Percentiles rank a stretch among this genome's conserved stretches.
These are phyloP conservation scores for Corymbia calophylla DNA, from an alignment of 441 rosid species.

Conservation along the genomic window DNA sequence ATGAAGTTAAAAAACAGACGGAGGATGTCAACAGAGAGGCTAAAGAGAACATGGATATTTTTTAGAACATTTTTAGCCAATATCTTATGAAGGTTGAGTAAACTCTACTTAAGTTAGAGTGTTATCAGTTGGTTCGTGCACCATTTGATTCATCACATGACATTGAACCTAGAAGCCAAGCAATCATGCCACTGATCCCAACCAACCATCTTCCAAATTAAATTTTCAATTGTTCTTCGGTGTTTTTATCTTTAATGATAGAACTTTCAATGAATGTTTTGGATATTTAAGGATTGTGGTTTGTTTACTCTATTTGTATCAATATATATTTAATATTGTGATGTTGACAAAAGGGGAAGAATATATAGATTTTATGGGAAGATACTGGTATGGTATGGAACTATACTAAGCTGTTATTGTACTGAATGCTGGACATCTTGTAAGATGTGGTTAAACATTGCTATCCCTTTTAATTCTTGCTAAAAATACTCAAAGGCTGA, in stretches of 20 bases:
- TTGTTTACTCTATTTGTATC: not conserved
- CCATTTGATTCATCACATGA: not conserved
- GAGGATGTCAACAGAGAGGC: too few relatives aligned
- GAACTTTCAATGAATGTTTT: too few relatives aligned
- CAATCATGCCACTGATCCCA: not conserved
- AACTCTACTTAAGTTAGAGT: not conserved
- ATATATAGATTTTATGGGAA: not conserved
- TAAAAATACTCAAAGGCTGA: not conserved
- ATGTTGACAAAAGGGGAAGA: not conserved
- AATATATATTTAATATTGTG: too few relatives aligned
- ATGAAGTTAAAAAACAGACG: too few relatives aligned
- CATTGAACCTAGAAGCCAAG: fast-evolving
- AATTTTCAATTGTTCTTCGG: not conserved
- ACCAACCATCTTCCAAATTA: not conserved
- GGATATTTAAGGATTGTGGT: not conserved
- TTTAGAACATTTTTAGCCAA: not conserved
- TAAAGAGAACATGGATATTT: not conserved
- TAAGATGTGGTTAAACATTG: not conserved
- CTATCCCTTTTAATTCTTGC: not conserved
- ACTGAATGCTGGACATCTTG: not conserved
- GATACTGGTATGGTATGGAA: not conserved
- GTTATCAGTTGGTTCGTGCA: not conserved
- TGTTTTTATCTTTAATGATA: too few relatives aligned
- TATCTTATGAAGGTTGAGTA: too few relatives aligned
- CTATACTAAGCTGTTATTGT: not conserved